Evolutionary conservation across 129 eudicot genomes (phyloP), one percentile per base, ranked within the genome.

Genomic region (Mikania micrantha): DNA sequence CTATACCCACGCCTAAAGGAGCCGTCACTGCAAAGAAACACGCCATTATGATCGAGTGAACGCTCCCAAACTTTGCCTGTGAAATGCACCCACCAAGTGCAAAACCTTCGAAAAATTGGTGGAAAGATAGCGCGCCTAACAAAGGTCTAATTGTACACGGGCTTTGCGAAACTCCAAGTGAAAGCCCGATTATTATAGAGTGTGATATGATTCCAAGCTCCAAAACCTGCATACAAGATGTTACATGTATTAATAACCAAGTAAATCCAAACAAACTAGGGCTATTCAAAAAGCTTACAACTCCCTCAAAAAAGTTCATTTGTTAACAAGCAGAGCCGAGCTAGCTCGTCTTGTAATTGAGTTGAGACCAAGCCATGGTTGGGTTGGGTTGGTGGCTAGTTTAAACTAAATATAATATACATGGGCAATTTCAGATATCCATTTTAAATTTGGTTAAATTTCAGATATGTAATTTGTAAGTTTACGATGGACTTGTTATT

Each of bases 51-150:
- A 84, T 69, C 0, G 92, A 67, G 0, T 71, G 84, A 17, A 85
- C 69, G 56, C 48, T 42, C 40, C 69, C 78, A n/a, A 93, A 82
- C 47, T 81, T 75, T 22, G 98, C 98, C 73, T 93, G 96, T 7
- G 98, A 78, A 16, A 93, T 88, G 92, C 98, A 93, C 27, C 98
- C 98, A 54, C 98, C 98, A 0, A 92, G 85, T 48, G 98, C 98
- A 69, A 92, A 92, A 13, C 98, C 98, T 80, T 92, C 96, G 25
- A 93, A 93, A 81, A 93, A 93, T 40, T 93, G 98, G 50, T 93
- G 96, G 78, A 88, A 86, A 10, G 98, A 88, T 67, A 93, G 42
- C 0, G 98, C 98, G 15, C 86, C 98, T 6, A 93, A 73, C 59
- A 93, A 78, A 47, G 96, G 92, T 57, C 88, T 57, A 7, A 93